phyloP scores from a whole-genome alignment of 2,329 filamentous ascomycete species.

The Cercospora sojina region DNA sequence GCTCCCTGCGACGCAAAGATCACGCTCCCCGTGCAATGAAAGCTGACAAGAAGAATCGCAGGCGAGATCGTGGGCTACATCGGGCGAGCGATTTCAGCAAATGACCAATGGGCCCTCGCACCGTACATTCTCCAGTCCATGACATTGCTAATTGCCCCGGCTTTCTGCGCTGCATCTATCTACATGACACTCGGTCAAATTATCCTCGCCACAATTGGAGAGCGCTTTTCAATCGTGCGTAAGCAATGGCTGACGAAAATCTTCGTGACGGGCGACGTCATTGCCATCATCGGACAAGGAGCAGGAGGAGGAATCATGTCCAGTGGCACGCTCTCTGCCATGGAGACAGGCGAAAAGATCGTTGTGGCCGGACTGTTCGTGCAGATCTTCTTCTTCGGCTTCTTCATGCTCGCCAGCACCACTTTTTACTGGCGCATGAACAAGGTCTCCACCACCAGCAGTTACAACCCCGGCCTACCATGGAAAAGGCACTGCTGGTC shows the following conservation, averaged over 20 bases:
- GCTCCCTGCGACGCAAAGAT: slow-evolving; percentile 18
- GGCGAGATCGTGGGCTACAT: slow-evolving; percentile 55
- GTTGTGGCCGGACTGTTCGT: slow-evolving; percentile 52
- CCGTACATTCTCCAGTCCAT: slow-evolving; percentile 48
- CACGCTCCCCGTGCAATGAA: background rate
- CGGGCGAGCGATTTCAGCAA: slow-evolving; percentile 48
- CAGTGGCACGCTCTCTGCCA: slow-evolving; percentile 24
- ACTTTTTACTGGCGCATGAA: slow-evolving; percentile 35
- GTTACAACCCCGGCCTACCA: background rate
- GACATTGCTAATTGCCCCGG: slow-evolving; percentile 51
- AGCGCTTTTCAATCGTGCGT: slow-evolving; percentile 45
- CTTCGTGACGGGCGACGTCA: slow-evolving; percentile 51
- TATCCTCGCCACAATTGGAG: slow-evolving; percentile 44
- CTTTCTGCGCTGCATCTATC: slow-evolving; percentile 52
- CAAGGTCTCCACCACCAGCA: slow-evolving; percentile 13
- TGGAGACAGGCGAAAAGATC: slow-evolving; percentile 42
- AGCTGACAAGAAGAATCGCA: background rate
- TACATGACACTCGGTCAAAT: slow-evolving; percentile 53
- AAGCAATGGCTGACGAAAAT: slow-evolving; percentile 48
- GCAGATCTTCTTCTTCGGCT: slow-evolving; percentile 53
- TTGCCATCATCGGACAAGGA: slow-evolving; percentile 50
- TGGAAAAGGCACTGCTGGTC: slow-evolving; percentile 43
- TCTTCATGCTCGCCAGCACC: slow-evolving; percentile 45
- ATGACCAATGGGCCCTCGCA: slow-evolving; percentile 44
- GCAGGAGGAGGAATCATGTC: slow-evolving; percentile 10